Conservation (phyloP, 306 rosid genomes). For the Vicia sativa region DNA sequence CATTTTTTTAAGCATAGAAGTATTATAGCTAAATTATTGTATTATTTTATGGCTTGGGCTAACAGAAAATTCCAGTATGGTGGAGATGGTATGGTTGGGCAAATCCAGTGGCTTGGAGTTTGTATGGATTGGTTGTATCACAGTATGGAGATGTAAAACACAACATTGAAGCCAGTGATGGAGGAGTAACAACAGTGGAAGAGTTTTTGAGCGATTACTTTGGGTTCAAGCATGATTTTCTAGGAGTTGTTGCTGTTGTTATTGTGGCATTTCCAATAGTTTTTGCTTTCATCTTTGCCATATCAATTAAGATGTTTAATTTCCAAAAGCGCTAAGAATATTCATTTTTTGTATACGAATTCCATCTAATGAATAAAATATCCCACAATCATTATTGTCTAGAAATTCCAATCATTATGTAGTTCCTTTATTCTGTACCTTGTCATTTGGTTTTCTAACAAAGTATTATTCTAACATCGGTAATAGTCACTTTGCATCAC, state of each 20-base stretch:
- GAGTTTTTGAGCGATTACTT: conserved; percentile 48
- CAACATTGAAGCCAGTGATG: conserved; percentile 25
- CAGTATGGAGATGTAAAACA: conserved; percentile 56
- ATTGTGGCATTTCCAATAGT: conserved; percentile 39
- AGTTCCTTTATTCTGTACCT: too few species aligned
- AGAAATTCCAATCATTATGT: too few species aligned
- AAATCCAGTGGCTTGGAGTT: conserved; percentile 62
- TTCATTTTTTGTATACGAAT: conserved; percentile 1
- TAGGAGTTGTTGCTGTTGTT: conserved; percentile 49
- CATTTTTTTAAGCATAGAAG: background rate
- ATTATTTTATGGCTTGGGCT: background rate
- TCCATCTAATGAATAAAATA: background rate
- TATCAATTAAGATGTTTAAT: conserved; percentile 43
- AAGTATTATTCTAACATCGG: too few species aligned
- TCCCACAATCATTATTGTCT: background rate
- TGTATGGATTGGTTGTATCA: conserved; percentile 65
- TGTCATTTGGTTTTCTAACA: too few species aligned
- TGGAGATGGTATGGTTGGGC: conserved; percentile 67
- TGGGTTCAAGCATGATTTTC: conserved; percentile 51
- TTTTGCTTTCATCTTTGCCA: conserved; percentile 47
- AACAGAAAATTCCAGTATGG: conserved; percentile 60
- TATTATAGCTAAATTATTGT: background rate
- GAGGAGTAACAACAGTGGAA: conserved; percentile 39
- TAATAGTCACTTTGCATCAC: too few species aligned
- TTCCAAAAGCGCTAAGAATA: conserved; percentile 45